Conservation (phyloP, 257 asterid species). For the Nicotiana tabacum region DNA sequence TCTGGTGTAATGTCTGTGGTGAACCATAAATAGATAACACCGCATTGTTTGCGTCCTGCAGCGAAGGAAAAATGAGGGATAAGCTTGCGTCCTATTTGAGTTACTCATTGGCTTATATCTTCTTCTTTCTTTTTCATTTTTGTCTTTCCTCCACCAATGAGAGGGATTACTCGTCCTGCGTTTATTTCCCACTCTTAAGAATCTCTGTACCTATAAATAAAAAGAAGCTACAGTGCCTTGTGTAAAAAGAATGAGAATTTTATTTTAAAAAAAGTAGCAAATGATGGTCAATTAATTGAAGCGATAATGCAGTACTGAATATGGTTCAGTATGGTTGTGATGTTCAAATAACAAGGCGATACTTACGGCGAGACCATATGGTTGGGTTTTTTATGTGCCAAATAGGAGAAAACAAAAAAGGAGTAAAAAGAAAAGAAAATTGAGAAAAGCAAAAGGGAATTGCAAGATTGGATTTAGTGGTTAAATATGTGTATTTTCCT, state of each 20-base stretch:
- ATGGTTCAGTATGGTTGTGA: neutral
- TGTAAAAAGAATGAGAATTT: neutral
- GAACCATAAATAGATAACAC: neutral
- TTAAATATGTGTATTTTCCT: neutral
- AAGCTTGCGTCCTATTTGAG: neutral
- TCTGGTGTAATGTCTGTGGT: neutral
- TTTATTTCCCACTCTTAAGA: neutral
- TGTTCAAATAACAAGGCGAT: neutral
- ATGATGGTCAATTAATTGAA: neutral
- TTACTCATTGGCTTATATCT: neutral
- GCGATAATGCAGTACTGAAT: neutral
- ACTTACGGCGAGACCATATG: neutral
- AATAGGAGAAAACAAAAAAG: neutral
- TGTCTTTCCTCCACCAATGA: neutral
- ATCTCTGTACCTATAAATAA: neutral
- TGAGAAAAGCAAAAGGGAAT: neutral
- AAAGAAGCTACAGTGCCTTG: neutral
- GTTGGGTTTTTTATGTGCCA: neutral
- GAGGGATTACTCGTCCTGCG: neutral
- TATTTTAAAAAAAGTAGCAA: neutral
- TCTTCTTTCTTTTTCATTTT: neutral
- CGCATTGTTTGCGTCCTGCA: neutral
- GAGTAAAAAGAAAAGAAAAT: neutral
- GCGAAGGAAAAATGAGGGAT: neutral
- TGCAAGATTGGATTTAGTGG: neutral